phyloP scores from a whole-genome alignment of 441 rosid genomes.

The Adansonia madagascariensis region DNA sequence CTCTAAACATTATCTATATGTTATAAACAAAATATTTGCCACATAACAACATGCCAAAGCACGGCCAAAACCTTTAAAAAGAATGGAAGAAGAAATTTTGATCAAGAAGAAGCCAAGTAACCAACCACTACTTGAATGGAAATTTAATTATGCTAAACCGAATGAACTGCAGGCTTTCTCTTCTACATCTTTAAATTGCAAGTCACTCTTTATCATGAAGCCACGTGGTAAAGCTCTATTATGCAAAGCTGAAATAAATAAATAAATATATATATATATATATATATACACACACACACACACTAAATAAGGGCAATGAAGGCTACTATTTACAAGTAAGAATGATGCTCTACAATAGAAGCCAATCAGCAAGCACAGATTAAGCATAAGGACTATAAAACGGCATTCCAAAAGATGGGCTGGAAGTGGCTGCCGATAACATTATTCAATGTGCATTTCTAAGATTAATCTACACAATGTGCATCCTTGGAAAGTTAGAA shows the following conservation, averaged over 20 bases:
- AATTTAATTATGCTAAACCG: neutral
- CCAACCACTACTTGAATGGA: slow-evolving; percentile 15
- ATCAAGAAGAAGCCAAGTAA: neutral
- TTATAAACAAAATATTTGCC: neutral
- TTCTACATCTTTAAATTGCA: neutral
- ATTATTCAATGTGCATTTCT: neutral
- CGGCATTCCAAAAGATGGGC: neutral
- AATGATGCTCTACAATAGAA: neutral
- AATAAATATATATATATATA: neutral
- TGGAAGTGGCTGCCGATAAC: neutral
- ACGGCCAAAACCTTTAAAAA: neutral
- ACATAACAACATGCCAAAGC: neutral
- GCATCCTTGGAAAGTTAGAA: neutral
- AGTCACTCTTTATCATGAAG: neutral
- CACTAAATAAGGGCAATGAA: neutral
- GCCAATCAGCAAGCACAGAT: neutral
- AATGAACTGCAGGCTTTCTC: neutral
- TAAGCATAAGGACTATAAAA: neutral
- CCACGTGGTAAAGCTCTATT: neutral
- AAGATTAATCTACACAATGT: neutral
- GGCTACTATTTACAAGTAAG: neutral
- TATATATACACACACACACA: neutral
- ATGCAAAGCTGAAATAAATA: neutral
- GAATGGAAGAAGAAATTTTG: neutral
- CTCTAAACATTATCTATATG: neutral